Conservation (phyloP, 2,329 filamentous ascomycete genomes). For the Colletotrichum endophyticum region DNA sequence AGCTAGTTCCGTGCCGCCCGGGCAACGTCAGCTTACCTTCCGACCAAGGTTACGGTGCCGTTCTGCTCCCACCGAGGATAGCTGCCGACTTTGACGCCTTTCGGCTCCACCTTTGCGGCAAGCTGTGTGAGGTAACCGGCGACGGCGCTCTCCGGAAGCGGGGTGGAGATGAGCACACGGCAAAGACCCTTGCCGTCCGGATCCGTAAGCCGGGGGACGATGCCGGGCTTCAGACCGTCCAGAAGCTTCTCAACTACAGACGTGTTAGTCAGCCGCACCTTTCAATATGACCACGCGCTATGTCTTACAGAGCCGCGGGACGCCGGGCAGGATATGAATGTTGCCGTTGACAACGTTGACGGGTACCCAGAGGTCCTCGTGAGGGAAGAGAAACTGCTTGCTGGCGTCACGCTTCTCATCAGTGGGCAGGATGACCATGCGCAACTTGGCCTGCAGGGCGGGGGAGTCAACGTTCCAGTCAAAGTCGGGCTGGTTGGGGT, state of each 20-base stretch:
- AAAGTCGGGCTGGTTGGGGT: constrained; percentile 76
- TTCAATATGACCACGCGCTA: not conserved
- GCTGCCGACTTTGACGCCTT: constrained; percentile 90
- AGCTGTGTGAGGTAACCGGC: constrained; percentile 84
- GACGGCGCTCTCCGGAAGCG: constrained; percentile 83
- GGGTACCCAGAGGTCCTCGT: constrained; percentile 89
- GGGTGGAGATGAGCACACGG: constrained; percentile 85
- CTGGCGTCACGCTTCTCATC: constrained; percentile 69
- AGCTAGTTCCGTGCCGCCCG: not conserved
- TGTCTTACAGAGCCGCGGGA: constrained; percentile 75
- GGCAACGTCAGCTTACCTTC: constrained; percentile 44
- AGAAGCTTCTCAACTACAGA: constrained; percentile 72
- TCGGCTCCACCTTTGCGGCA: constrained; percentile 72
- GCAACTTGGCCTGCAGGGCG: constrained; percentile 77
- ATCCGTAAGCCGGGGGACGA: constrained; percentile 76
- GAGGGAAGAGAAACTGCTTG: constrained; percentile 79
- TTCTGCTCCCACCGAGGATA: constrained; percentile 93
- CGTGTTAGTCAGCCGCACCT: not conserved
- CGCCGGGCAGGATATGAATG: constrained; percentile 88
- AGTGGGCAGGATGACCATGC: constrained; percentile 88
- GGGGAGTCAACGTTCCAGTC: constrained; percentile 85
- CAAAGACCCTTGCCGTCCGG: constrained; percentile 82
- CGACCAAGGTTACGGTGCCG: constrained; percentile 91
- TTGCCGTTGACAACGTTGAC: constrained; percentile 90
- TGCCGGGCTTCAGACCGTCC: constrained; percentile 72